phyloP scores from a whole-genome alignment of 2,329 filamentous ascomycete species.

The Pseudonectria foliicola region DNA sequence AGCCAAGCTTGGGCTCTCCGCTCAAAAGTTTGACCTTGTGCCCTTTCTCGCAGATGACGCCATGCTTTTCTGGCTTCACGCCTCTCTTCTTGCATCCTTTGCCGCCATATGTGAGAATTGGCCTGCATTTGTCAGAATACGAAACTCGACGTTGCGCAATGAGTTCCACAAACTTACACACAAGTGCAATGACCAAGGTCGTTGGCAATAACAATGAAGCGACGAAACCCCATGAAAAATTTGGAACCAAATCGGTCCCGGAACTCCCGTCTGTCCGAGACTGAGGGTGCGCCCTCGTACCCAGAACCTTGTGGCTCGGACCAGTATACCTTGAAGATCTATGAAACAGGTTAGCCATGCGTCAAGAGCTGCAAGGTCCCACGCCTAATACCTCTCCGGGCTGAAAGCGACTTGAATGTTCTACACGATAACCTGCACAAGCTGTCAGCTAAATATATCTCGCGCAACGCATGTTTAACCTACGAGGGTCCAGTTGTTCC shows the following conservation, averaged over 20 bases:
- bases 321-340: conserved; percentile 53
- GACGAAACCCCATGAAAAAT: conserved; percentile 44
- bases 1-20: conserved; percentile 42
- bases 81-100: conserved; percentile 47
- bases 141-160: not conserved
- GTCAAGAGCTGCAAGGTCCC: not conserved
- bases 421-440: conserved; percentile 33
- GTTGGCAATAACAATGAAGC: conserved; percentile 47
- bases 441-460: conserved; percentile 5
- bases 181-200: conserved; percentile 47
- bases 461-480: conserved; percentile 3
- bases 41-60: conserved; percentile 39
- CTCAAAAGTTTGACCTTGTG: conserved; percentile 26
- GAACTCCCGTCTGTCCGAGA: conserved; percentile 28
- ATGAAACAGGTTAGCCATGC: conserved; percentile 1
- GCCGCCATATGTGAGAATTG: conserved; percentile 48
- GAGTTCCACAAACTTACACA: conserved; percentile 37
- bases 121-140: conserved; percentile 28
- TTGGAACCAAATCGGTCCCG: conserved; percentile 28
- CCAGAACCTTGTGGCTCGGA: conserved; percentile 40
- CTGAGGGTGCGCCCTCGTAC: conserved; percentile 23
- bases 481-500: conserved; percentile 32
- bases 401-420: conserved; percentile 31
- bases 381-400: conserved; percentile 31
- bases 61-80: conserved; percentile 45